Conservation (phyloP, 805 yeast species). For the Kurtzmaniella fragi region DNA sequence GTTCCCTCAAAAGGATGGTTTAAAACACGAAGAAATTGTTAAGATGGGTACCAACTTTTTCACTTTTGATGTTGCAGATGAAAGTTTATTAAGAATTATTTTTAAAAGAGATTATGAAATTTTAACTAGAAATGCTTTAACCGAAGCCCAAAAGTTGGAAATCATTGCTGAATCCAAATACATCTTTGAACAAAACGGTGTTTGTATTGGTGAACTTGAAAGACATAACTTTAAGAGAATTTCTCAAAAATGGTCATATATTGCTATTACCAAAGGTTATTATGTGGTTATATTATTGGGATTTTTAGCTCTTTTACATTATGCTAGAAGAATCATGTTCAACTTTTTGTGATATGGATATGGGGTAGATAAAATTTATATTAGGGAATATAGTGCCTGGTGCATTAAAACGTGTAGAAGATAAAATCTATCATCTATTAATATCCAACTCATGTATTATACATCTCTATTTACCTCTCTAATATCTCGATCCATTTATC, state of each 20-base stretch:
- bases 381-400: not conserved
- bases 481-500: no score
- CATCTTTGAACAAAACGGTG: slow-evolving; percentile 59
- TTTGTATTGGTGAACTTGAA: slow-evolving; percentile 63
- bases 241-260: slow-evolving; percentile 50
- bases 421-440: no score
- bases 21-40: slow-evolving; percentile 58
- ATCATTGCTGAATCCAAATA: slow-evolving; percentile 63
- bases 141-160: slow-evolving; percentile 66
- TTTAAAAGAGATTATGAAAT: slow-evolving; percentile 78
- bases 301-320: slow-evolving; percentile 26
- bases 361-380: no score
- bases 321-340: slow-evolving; percentile 26
- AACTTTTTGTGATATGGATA: slow-evolving; percentile 8
- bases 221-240: slow-evolving; percentile 56
- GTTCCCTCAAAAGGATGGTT: slow-evolving; percentile 69
- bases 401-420: not conserved
- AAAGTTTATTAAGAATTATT: slow-evolving; percentile 54
- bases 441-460: no score
- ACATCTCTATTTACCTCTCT: no score
- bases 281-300: slow-evolving; percentile 34
- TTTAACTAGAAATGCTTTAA: slow-evolving; percentile 63
- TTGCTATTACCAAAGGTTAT: slow-evolving; percentile 48
- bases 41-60: slow-evolving; percentile 65
- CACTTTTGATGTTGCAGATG: slow-evolving; percentile 65